Percentiles rank a stretch among this genome's conserved stretches.
Conservation (phyloP, 2,329 filamentous ascomycete genomes). For the Cordyceps javanica region DNA sequence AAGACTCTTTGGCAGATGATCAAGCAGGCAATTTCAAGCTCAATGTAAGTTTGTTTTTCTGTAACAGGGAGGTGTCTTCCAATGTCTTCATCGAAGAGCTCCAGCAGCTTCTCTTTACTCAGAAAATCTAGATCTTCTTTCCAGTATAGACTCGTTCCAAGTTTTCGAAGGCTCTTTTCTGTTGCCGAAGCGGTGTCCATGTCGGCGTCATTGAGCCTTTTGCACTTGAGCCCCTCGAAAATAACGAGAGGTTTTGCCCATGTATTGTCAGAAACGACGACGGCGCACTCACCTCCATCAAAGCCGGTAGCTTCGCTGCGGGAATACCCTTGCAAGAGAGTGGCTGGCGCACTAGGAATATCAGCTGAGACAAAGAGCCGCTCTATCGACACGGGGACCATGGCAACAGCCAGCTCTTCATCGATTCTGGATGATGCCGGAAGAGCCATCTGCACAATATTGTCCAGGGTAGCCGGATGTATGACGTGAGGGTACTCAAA, state of each 20-base stretch:
- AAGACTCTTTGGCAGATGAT: neutral
- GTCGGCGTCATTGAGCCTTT: neutral
- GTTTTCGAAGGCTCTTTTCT: neutral
- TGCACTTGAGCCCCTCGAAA: neutral
- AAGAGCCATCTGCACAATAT: conserved; percentile 40
- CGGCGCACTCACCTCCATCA: neutral
- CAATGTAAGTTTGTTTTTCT: neutral
- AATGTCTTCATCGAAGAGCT: neutral
- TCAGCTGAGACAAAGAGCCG: neutral
- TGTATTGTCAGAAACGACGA: neutral
- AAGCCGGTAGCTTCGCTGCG: neutral
- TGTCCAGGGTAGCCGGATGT: conserved; percentile 43
- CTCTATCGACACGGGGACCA: neutral
- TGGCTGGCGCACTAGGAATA: neutral
- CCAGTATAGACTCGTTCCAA: neutral
- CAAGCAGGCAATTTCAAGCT: neutral
- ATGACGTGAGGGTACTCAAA: conserved; percentile 39
- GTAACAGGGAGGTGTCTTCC: neutral
- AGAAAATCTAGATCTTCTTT: neutral
- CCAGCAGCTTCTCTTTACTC: neutral
- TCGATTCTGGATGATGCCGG: too few relatives aligned
- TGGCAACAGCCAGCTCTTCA: neutral
- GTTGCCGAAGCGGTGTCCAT: neutral
- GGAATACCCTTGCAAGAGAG: neutral
- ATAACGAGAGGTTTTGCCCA: neutral